These are phyloP conservation scores for Neonectria faginata DNA, from an alignment of 2,329 filamentous ascomycete species.

Conservation along the genomic window DNA sequence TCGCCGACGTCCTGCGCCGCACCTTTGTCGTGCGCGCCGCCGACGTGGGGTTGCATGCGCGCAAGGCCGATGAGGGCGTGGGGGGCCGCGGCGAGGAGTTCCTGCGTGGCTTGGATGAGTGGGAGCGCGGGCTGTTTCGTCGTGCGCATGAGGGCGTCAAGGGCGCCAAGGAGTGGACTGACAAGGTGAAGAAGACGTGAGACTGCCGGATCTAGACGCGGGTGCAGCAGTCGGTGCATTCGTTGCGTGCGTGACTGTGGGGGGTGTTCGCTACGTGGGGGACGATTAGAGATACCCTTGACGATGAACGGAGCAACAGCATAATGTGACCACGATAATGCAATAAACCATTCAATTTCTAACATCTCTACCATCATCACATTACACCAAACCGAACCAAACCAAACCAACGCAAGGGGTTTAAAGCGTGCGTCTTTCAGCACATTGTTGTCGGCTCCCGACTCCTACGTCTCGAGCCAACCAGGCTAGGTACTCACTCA, in stretches of 20 bases:
- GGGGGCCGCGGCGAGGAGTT: conserved; percentile 80
- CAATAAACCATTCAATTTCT: conserved; percentile 5
- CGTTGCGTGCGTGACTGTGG: neutral
- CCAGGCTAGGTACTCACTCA: conserved; percentile 45
- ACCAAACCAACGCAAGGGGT: conserved; percentile 25
- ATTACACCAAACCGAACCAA: neutral
- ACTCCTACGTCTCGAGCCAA: conserved; percentile 46
- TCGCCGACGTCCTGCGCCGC: conserved; percentile 79
- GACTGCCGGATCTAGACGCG: neutral
- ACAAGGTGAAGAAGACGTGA: conserved; percentile 60
- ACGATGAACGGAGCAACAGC: conserved; percentile 1
- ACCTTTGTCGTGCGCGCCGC: conserved; percentile 85
- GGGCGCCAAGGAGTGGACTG: conserved; percentile 76
- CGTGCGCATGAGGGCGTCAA: conserved; percentile 80
- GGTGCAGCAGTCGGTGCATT: neutral
- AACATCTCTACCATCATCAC: neutral
- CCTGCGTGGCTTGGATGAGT: conserved; percentile 87
- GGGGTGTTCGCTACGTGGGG: conserved; percentile 3
- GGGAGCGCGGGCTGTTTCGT: conserved; percentile 82
- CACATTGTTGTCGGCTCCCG: conserved; percentile 44
- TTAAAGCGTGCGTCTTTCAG: conserved; percentile 45
- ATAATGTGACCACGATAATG: conserved; percentile 23
- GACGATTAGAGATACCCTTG: conserved; percentile 36
- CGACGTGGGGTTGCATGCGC: conserved; percentile 88
- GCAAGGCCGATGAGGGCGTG: conserved; percentile 78